Base-by-base conservation (phyloP, 345 rosid genomes). In the Schrenkiella parvula region DNA sequence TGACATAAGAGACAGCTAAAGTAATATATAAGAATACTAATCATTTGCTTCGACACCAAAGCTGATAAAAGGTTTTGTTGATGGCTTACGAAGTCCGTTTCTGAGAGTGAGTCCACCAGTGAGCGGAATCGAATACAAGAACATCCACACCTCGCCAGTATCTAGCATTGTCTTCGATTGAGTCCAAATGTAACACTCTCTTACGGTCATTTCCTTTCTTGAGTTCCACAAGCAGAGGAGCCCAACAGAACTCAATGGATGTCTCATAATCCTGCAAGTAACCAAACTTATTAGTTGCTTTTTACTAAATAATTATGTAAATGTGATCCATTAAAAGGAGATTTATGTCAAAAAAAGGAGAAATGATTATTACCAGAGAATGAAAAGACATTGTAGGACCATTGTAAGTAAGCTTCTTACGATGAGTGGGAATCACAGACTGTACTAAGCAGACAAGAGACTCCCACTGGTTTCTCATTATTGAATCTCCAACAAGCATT, bases 401-500 rank as follows among this genome's bases (percentile, higher is more conserved):
- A 78, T 82, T 84, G 63, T 91, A 90, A 22, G 83, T 62, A 18
- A 93, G 83, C 54, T 69, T 86, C 82, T 90, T 91, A 54, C 79
- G 87, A 15, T 80, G 86, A 10, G 79, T 84, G 28, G 97, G 96
- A 64, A 93, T 67, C 35, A 91, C 96, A 54, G 95, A 92, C 75
- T 95, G 95, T 43, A 88, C 92, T 54, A 95, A 83, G 65, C 99
- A 95, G 61, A 88, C 96, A 31, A 95, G 91, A 78, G 93, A 91
- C 54, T 91, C 97, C 99, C 97, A 95, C 22, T 95, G 99, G 83
- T 95, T 95, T 80, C 99, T 89, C 96, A 88, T 91, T 0, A 95
- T 91, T 5, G 99, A 87, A 82, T 95, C 99, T 52, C 99, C 99
- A 17, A 95, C 93, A 50, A 95, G 73, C 93, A 95, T 84, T 71